Evolutionary conservation across 352 stramenopile species (phyloP).

Genomic region (Phytophthora europaea): DNA sequence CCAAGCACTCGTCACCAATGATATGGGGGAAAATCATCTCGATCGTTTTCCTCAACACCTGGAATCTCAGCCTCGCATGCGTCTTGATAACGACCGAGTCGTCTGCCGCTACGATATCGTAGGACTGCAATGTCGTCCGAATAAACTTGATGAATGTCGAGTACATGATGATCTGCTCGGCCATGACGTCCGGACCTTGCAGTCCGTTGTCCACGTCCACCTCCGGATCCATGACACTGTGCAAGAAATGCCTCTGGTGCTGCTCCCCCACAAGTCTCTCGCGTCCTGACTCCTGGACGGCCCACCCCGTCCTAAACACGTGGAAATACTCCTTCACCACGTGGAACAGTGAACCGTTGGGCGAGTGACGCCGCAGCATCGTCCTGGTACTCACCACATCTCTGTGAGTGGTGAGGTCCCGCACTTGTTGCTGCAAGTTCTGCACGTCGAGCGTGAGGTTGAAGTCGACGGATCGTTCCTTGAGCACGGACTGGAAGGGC

Average conservation of each 20-base stretch:
- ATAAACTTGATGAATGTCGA: constrained; percentile 52
- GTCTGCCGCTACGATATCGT: constrained; percentile 42
- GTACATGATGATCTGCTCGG: constrained; percentile 56
- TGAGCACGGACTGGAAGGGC: constrained; percentile 41
- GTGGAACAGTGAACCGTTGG: constrained; percentile 36
- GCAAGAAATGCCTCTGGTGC: constrained; percentile 43
- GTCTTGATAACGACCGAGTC: constrained; percentile 49
- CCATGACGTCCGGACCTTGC: constrained; percentile 40
- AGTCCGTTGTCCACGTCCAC: constrained; percentile 48
- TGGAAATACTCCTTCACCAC: constrained; percentile 41
- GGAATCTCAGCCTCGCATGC: constrained; percentile 40
- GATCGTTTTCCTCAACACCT: constrained; percentile 60
- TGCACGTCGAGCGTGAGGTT: constrained; percentile 59
- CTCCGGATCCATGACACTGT: constrained; percentile 46
- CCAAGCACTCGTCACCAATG: constrained; percentile 44
- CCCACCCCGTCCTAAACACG: constrained; percentile 26
- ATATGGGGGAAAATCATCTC: constrained; percentile 55
- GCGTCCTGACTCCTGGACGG: constrained; percentile 1
- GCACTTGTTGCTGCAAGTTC: constrained; percentile 45
- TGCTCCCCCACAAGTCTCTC: constrained; percentile 28
- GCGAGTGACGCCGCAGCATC: constrained; percentile 6
- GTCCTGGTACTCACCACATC: constrained; percentile 1
- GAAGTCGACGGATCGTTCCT: constrained; percentile 51
- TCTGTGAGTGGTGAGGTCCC: constrained; percentile 27
- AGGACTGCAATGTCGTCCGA: constrained; percentile 35